Percentiles rank a stretch among this genome's conserved stretches.
Evolutionary conservation across 257 asterid genomes (phyloP).

Genomic region (Dorcoceras hygrometricum): DNA sequence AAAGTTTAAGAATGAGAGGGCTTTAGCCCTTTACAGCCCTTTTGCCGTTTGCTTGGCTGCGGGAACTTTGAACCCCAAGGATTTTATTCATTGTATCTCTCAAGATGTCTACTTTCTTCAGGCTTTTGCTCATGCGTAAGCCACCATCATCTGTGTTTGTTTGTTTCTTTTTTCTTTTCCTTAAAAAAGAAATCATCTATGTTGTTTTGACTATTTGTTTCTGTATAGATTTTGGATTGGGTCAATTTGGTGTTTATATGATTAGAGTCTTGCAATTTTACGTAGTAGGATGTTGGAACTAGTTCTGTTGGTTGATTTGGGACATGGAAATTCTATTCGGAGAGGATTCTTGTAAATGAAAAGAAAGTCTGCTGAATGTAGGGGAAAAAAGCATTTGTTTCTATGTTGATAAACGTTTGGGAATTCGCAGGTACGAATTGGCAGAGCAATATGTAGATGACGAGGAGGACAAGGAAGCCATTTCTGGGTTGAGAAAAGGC

Average conservation of each 20-base stretch:
- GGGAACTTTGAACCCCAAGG: constrained; percentile 40
- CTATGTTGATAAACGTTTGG: neutral
- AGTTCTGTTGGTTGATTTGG: neutral
- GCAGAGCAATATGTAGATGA: constrained; percentile 70
- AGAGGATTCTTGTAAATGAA: neutral
- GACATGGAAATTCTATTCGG: too few species aligned
- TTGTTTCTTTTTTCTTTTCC: neutral
- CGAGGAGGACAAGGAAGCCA: constrained; percentile 63
- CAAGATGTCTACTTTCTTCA: constrained; percentile 61
- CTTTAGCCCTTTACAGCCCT: constrained; percentile 57
- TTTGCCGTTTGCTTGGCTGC: constrained; percentile 51
- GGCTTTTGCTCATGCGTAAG: constrained; percentile 68
- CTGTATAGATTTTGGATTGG: neutral
- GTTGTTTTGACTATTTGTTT: neutral
- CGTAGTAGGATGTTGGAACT: neutral
- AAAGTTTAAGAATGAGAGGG: constrained; percentile 49
- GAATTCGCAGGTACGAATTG: constrained; percentile 44
- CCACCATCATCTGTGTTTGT: neutral
- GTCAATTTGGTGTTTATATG: constrained; percentile 3
- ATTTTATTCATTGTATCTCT: constrained; percentile 53
- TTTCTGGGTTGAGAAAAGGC: constrained; percentile 49
- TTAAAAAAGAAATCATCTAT: neutral
- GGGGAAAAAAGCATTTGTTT: neutral
- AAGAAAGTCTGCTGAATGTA: neutral
- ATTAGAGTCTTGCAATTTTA: neutral